Percentiles rank a stretch among this genome's conserved stretches.
Conservation (phyloP, 1,284 basidiomycete species). For the Apiotrichum brassicae region DNA sequence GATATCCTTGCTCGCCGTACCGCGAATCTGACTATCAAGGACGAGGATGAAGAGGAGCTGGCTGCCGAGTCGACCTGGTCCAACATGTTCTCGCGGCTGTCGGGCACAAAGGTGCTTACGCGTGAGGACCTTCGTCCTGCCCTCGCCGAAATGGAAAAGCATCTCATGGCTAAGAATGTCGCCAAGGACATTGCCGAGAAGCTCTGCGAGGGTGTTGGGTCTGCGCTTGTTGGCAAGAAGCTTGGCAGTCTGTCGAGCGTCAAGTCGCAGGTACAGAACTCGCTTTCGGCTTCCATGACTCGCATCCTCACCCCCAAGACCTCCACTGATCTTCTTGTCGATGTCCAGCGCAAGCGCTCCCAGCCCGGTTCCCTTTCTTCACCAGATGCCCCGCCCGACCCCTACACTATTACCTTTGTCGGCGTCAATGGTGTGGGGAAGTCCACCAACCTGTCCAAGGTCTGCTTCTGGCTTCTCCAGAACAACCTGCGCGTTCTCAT, state of each 20-base stretch:
- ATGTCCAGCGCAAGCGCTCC: conserved; percentile 52
- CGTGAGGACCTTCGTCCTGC: conserved; percentile 81
- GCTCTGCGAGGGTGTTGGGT: conserved; percentile 86
- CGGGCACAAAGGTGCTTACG: conserved; percentile 71
- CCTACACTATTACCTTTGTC: conserved; percentile 93
- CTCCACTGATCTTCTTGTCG: conserved; percentile 85
- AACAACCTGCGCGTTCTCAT: conserved; percentile 90
- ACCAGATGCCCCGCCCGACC: conserved; percentile 54
- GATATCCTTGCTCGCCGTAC: conserved; percentile 38
- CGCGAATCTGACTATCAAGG: conserved; percentile 48
- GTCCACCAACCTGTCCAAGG: conserved; percentile 95
- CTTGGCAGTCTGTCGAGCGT: conserved; percentile 79
- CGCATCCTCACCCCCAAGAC: conserved; percentile 94
- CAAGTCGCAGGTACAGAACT: conserved; percentile 73
- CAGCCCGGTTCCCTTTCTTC: conserved; percentile 63
- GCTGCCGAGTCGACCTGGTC: conserved; percentile 26
- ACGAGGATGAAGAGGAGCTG: conserved; percentile 11
- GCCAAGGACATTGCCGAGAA: conserved; percentile 92
- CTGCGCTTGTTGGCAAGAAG: conserved; percentile 82
- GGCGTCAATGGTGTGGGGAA: conserved; percentile 99
- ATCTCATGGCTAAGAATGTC: conserved; percentile 98
- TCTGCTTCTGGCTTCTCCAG: conserved; percentile 98
- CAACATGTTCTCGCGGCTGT: conserved; percentile 74
- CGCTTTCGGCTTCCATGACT: conserved; percentile 80
- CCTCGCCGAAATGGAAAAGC: conserved; percentile 88